A percentile compares a stretch with the other conserved stretches of the same genome.
Evolutionary conservation across 768 basidiomycete species (phyloP).

Genomic region (Termitomyces sp.): DNA sequence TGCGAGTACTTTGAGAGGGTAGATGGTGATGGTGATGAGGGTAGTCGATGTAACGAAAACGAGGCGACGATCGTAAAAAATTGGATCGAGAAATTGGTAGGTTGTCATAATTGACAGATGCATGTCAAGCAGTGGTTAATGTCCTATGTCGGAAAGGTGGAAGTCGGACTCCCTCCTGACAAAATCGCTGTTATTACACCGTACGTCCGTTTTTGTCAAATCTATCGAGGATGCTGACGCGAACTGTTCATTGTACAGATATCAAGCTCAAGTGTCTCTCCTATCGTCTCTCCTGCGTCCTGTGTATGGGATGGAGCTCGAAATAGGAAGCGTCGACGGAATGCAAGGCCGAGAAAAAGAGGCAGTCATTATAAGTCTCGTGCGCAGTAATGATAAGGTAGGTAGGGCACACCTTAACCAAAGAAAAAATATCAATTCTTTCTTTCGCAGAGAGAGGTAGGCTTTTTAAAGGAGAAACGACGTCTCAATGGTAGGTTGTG

Average conservation of each 20-base stretch:
- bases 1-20: constrained; percentile 89
- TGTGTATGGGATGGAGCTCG: constrained; percentile 59
- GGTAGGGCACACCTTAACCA: neutral
- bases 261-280: constrained; percentile 91
- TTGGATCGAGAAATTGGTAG: constrained; percentile 78
- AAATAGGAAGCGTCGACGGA: constrained; percentile 93
- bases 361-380: constrained; percentile 87
- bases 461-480: constrained; percentile 90
- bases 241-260: constrained; percentile 37
- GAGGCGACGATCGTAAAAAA: constrained; percentile 81
- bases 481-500: constrained; percentile 69
- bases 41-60: constrained; percentile 91
- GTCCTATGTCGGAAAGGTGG: constrained; percentile 33
- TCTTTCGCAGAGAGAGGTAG: constrained; percentile 68
- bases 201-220: constrained; percentile 28
- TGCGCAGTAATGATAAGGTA: constrained; percentile 85
- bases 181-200: constrained; percentile 91
- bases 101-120: neutral
- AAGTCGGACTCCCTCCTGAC: constrained; percentile 51
- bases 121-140: neutral
- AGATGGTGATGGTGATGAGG: constrained; percentile 79
- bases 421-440: neutral
- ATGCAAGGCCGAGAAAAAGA: constrained; percentile 98
- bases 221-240: neutral
- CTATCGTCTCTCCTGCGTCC: constrained; percentile 74